These are phyloP conservation scores for Rhododendron ferrugineum DNA, from an alignment of 148 eudicot genomes.

Conservation along the genomic window DNA sequence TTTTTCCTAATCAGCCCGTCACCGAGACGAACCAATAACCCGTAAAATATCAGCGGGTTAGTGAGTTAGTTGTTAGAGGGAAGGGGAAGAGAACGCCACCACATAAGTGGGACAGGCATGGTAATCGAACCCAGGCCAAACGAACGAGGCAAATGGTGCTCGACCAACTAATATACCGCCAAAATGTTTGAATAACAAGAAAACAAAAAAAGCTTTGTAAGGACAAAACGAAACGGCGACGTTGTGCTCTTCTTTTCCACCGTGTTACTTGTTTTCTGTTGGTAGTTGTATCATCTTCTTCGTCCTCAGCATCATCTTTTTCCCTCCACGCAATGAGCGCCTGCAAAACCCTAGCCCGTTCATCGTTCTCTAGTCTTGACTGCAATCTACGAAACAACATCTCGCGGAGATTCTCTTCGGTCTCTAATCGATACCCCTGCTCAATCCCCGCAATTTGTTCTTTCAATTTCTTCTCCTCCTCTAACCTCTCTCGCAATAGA, in stretches of 20 bases:
- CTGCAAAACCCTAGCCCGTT: slow-evolving; percentile 58
- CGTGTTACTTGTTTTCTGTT: not conserved
- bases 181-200: too few relatives aligned
- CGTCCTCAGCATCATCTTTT: not conserved
- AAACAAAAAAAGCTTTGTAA: too few relatives aligned
- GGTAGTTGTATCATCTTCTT: not conserved
- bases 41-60: too few relatives aligned
- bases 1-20: too few relatives aligned
- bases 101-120: too few relatives aligned
- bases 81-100: too few relatives aligned
- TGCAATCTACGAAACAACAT: slow-evolving; percentile 1
- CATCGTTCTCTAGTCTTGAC: slow-evolving; percentile 30
- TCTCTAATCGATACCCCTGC: not conserved
- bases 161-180: too few relatives aligned
- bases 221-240: not conserved
- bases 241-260: not conserved
- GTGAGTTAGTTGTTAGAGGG: too few relatives aligned
- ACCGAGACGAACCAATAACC: too few relatives aligned
- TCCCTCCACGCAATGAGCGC: slow-evolving; percentile 31
- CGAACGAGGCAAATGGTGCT: too few relatives aligned
- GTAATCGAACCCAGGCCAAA: too few relatives aligned
- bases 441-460: slow-evolving; percentile 6
- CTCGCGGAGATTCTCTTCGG: slow-evolving; percentile 10
- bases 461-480: not conserved
- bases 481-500: slow-evolving; percentile 11